Base-by-base conservation (phyloP, 331 rosid species). In the Malus hybrid region DNA sequence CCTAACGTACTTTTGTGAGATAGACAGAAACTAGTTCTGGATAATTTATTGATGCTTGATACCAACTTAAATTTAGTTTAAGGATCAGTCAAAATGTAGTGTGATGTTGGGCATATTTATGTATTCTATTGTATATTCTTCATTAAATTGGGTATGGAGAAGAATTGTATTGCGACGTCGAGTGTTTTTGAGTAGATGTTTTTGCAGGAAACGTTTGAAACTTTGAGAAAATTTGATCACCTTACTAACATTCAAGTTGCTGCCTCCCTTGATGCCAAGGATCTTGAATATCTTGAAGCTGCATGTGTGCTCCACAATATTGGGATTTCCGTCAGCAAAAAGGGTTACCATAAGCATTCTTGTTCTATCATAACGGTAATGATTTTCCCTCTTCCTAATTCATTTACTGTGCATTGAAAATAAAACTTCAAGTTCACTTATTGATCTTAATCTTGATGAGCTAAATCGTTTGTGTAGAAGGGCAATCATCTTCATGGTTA, bases 271-370 rank as follows among this genome's bases (percentile, higher is more conserved):
- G 66, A 73, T 48, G 87, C 77, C 44, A 65, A 69, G 78, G 84
- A 84, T 73, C 74, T 80, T 59, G 82, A 84, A 57, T 84, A 77
- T 74, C 75, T 80, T 65, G 87, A 84, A 80, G 84, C 80, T 69
- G 82, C 82, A 27, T 69, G 78, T 67, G 61, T 84, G 72, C 78
- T 80, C 46, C 84, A 84, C 82, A 84, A 77, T 44, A 59, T 84
- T 70, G 82, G 87, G 77, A 65, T 69, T 46, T 71, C 52, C 72
- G 44, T 55, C 15, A 78, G 77, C n/a, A 84, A 73, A 70, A 80
- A 80, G 68, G 82, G 80, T 36, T 84, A 76, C 60, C 87, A 84
- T 59, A 84, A 80, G 73, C 80, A 69, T 31, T 77, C 84, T 34
- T 77, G 57, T 68, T 55, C 11, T 27, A 77, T 80, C n/a, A 83